A percentile compares a stretch with the other conserved stretches of the same genome.
Evolutionary conservation across 495 filamentous ascomycete species (phyloP).

Genomic region (Tuber aestivum): DNA sequence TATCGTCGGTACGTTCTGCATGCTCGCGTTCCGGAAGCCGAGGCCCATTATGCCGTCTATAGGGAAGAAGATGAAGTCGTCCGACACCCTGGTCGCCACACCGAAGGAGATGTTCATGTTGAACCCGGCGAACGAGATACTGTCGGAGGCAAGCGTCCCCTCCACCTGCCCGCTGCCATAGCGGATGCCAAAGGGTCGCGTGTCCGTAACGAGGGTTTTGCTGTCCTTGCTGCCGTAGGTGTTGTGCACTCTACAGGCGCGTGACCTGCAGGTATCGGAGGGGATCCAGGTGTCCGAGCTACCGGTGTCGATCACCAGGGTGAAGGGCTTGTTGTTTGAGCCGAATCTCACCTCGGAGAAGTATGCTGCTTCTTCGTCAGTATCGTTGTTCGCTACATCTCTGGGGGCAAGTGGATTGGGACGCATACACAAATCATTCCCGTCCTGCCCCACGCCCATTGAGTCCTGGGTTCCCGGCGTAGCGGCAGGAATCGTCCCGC

Average conservation of each 20-base stretch:
- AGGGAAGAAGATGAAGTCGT: slow-evolving; percentile 66
- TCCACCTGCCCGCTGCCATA: slow-evolving; percentile 69
- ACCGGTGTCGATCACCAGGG: slow-evolving; percentile 74
- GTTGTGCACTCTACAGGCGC: slow-evolving; percentile 60
- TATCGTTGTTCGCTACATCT: slow-evolving; percentile 8
- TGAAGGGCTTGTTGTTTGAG: slow-evolving; percentile 56
- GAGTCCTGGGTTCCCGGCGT: slow-evolving; percentile 32
- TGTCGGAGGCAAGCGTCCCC: slow-evolving; percentile 60
- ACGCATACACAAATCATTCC: slow-evolving; percentile 31
- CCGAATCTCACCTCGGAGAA: slow-evolving; percentile 65
- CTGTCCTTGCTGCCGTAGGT: slow-evolving; percentile 60
- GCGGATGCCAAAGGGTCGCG: slow-evolving; percentile 53
- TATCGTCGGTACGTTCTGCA: slow-evolving; percentile 53
- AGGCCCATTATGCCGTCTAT: slow-evolving; percentile 84
- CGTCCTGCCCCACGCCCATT: slow-evolving; percentile 36
- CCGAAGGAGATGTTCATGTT: slow-evolving; percentile 61
- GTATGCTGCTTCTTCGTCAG: slow-evolving; percentile 50
- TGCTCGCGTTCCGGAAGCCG: slow-evolving; percentile 50
- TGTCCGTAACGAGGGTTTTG: slow-evolving; percentile 49
- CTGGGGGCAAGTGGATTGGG: not conserved
- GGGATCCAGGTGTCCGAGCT: slow-evolving; percentile 76
- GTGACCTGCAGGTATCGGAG: slow-evolving; percentile 55
- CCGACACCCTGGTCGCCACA: slow-evolving; percentile 57
- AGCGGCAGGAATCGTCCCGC: slow-evolving; percentile 20
- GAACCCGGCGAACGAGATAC: slow-evolving; percentile 58